A percentile compares a stretch with the other conserved stretches of the same genome.
Conservation (phyloP, 2,329 filamentous ascomycete species). For the Rugonectria rugulosa region DNA sequence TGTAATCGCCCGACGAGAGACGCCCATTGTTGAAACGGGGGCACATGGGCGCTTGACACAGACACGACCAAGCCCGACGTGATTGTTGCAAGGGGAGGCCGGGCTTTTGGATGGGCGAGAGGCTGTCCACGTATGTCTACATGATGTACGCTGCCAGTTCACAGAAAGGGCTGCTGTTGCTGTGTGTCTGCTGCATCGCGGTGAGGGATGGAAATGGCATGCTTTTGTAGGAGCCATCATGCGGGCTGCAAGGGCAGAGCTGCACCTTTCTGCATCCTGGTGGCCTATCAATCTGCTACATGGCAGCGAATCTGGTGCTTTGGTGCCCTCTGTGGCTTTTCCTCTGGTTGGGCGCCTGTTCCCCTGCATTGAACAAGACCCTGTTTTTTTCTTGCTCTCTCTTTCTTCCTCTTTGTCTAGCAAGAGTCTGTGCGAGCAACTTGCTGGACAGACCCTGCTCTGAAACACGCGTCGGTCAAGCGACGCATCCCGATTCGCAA, state of each 20-base stretch:
- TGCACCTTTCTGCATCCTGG: background rate
- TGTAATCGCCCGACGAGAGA: too few relatives aligned
- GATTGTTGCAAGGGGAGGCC: background rate
- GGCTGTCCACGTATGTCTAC: background rate
- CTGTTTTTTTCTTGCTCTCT: background rate
- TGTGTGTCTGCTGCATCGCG: background rate
- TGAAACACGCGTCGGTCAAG: constrained; percentile 17
- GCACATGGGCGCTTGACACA: background rate
- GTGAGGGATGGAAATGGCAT: background rate
- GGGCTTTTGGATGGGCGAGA: background rate
- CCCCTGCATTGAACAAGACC: background rate
- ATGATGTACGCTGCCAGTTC: background rate
- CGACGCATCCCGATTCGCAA: constrained; percentile 16
- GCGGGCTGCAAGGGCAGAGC: background rate
- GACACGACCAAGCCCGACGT: background rate
- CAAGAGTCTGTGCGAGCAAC: constrained; percentile 2
- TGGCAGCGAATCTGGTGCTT: background rate
- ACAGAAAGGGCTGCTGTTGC: background rate
- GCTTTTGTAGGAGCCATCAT: background rate
- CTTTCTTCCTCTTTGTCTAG: background rate
- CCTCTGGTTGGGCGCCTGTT: background rate
- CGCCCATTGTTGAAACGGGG: background rate
- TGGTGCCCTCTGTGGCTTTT: too few relatives aligned
- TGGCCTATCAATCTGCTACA: background rate
- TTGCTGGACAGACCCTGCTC: constrained; percentile 6